These are phyloP conservation scores for Kodamaea derodonti DNA, from an alignment of 1,139 yeast species.

Conservation along the genomic window DNA sequence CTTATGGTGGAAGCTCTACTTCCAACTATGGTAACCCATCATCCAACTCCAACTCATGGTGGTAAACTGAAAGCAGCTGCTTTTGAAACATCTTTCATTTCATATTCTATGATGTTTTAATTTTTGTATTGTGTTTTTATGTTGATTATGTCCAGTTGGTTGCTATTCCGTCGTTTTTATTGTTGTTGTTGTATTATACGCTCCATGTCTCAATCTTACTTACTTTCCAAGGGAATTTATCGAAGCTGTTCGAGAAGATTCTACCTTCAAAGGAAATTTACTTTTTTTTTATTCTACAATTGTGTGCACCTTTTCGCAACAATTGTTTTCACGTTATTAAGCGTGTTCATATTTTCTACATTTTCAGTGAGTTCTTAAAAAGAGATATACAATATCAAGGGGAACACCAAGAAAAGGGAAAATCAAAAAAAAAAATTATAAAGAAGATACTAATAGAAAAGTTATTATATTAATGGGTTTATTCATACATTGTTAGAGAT, in stretches of 20 bases:
- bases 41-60: conserved; percentile 39
- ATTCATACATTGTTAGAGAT: conserved; percentile 8
- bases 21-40: conserved; percentile 34
- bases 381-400: conserved; percentile 2
- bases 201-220: conserved; percentile 31
- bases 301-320: not conserved
- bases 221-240: conserved; percentile 16
- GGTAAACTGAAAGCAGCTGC: conserved; percentile 22
- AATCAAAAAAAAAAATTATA: conserved; percentile 1
- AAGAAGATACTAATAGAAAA: conserved; percentile 19
- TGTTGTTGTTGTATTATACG: conserved; percentile 9
- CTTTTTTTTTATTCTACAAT: conserved; percentile 9
- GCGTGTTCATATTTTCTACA: conserved; percentile 1
- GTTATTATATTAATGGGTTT: conserved; percentile 28
- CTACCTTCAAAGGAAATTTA: conserved; percentile 3
- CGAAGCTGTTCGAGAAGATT: conserved; percentile 1
- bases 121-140: conserved; percentile 3
- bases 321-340: not conserved
- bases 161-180: conserved; percentile 6
- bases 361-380: conserved; percentile 9
- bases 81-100: conserved; percentile 9
- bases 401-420: conserved; percentile 3
- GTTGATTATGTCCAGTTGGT: conserved; percentile 1
- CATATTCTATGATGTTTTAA: conserved; percentile 7
- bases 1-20: conserved; percentile 17